These are phyloP conservation scores for Phalaenopsis aphrodite DNA, from an alignment of 106 monocot species.

Conservation along the genomic window DNA sequence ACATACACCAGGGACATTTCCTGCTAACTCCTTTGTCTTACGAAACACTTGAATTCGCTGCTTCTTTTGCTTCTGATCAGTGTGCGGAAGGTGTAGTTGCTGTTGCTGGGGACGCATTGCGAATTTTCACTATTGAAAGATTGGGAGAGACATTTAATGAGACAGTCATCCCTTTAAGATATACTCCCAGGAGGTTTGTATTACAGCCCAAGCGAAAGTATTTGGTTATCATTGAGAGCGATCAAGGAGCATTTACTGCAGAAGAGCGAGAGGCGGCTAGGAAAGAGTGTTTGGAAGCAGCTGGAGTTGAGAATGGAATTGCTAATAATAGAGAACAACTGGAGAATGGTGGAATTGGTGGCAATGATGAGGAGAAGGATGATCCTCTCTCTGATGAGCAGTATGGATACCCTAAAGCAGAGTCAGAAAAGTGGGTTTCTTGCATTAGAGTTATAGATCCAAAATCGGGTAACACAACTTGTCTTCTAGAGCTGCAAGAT, in stretches of 20 bases:
- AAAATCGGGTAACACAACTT: conserved; percentile 58
- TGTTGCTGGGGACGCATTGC: conserved; percentile 84
- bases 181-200: conserved; percentile 92
- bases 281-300: conserved; percentile 77
- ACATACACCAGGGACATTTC: conserved; percentile 95
- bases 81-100: conserved; percentile 99
- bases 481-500: conserved; percentile 84
- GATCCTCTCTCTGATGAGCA: conserved; percentile 90
- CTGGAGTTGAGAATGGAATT: conserved; percentile 71
- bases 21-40: conserved; percentile 84
- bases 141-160: conserved; percentile 96
- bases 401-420: conserved; percentile 93
- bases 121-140: conserved; percentile 88
- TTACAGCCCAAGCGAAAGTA: conserved; percentile 67
- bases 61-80: conserved; percentile 96
- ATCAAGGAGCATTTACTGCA: conserved; percentile 92
- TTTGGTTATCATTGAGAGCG: conserved; percentile 81
- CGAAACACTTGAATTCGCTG: conserved; percentile 88
- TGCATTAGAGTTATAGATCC: conserved; percentile 96
- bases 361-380: conserved; percentile 56
- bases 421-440: conserved; percentile 87
- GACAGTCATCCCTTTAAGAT: conserved; percentile 70
- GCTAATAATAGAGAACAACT: conserved; percentile 42
- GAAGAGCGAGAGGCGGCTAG: conserved; percentile 86
- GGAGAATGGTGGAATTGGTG: conserved; percentile 55